A percentile compares a stretch with the other conserved stretches of the same genome.
Evolutionary conservation across 2,329 filamentous ascomycete species (phyloP).

Genomic region (Aureobasidium sp.): DNA sequence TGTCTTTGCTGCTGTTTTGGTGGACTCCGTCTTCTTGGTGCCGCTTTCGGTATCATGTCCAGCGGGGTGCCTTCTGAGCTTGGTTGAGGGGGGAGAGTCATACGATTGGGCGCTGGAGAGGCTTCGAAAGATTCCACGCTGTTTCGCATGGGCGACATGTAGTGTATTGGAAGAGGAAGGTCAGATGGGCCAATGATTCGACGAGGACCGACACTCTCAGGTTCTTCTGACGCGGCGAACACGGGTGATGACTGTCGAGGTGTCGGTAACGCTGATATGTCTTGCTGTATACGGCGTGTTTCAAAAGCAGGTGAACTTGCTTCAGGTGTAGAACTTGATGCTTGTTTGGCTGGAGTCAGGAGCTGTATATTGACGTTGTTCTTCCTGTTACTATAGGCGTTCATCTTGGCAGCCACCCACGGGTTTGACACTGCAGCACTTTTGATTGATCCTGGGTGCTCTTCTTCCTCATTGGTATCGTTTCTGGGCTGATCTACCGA

Average conservation of each 20-base stretch:
- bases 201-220: background rate
- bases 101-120: background rate
- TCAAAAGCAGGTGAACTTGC: constrained; percentile 5
- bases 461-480: constrained; percentile 25
- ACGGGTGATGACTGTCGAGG: constrained; percentile 28
- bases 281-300: background rate
- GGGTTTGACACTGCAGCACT: constrained; percentile 39
- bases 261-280: constrained; percentile 20
- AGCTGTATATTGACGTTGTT: constrained; percentile 16
- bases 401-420: constrained; percentile 45
- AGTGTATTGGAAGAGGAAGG: background rate
- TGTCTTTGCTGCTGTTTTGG: constrained; percentile 18
- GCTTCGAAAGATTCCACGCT: background rate
- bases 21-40: constrained; percentile 18
- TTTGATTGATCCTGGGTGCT: constrained; percentile 25
- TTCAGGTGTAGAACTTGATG: background rate
- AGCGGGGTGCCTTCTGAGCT: constrained; percentile 4
- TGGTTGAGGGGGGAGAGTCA: background rate
- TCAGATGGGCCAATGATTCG: background rate
- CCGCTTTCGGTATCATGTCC: constrained; percentile 3
- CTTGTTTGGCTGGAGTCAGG: constrained; percentile 9
- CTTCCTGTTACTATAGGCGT: constrained; percentile 25
- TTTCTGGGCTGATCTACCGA: constrained; percentile 10
- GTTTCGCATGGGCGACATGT: background rate
- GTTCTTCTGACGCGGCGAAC: background rate